Conservation (phyloP, 2,329 filamentous ascomycete genomes). For the Blumeriella jaapii region DNA sequence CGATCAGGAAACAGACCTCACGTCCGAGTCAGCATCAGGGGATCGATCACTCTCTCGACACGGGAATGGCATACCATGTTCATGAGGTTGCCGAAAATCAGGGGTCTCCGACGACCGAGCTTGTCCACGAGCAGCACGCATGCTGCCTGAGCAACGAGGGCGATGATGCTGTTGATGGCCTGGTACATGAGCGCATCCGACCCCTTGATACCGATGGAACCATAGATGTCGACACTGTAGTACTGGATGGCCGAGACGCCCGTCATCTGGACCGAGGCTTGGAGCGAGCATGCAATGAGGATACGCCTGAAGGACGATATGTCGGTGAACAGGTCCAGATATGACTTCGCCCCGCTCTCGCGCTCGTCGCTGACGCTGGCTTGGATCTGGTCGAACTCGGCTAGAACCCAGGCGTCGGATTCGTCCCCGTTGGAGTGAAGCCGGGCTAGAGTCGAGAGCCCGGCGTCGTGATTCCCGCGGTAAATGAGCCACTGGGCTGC, state of each 20-base stretch:
- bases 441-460: conserved; percentile 44
- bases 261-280: conserved; percentile 56
- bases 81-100: conserved; percentile 60
- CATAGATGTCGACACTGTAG: conserved; percentile 46
- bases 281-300: conserved; percentile 47
- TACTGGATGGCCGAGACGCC: conserved; percentile 55
- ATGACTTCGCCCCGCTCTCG: conserved; percentile 51
- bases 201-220: conserved; percentile 45
- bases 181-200: conserved; percentile 51
- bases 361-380: conserved; percentile 50
- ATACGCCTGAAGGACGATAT: conserved; percentile 50
- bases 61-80: conserved; percentile 36
- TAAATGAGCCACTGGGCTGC: conserved; percentile 46
- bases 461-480: conserved; percentile 42
- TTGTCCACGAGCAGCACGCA: conserved; percentile 55
- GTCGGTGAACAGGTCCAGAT: conserved; percentile 47
- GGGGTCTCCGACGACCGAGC: conserved; percentile 58
- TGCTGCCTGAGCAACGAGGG: conserved; percentile 44
- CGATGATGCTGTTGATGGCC: conserved; percentile 52
- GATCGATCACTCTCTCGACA: no score
- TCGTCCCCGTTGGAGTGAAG: conserved; percentile 49
- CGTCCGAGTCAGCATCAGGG: not conserved
- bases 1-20: conserved; percentile 49
- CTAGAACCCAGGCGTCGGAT: conserved; percentile 48
- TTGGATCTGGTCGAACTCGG: conserved; percentile 53